A percentile compares a stretch with the other conserved stretches of the same genome.
phyloP scores from a whole-genome alignment of 768 basidiomycete species.

The Mycena vulgaris region DNA sequence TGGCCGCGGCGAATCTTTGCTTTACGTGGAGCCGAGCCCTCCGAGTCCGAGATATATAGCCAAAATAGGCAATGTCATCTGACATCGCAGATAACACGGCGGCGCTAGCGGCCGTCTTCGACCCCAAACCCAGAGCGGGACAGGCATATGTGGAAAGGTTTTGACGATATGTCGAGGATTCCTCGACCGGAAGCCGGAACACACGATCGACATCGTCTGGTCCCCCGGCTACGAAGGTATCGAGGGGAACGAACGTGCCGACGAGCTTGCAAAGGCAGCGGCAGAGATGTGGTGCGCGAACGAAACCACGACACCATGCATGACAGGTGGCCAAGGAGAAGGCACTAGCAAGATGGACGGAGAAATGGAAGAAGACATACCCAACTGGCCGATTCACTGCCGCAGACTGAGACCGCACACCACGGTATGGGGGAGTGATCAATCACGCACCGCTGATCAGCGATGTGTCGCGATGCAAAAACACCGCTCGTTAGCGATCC shows the following conservation, averaged over 20 bases:
- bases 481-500: too few relatives aligned
- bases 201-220: slow-evolving; percentile 32
- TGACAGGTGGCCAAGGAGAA: slow-evolving; percentile 21
- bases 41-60: not conserved
- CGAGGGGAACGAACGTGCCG: slow-evolving; percentile 29
- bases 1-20: not conserved
- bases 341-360: slow-evolving; percentile 10
- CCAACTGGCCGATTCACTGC: not conserved
- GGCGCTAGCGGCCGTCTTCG: slow-evolving; percentile 4
- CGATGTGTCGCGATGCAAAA: too few relatives aligned
- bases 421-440: too few relatives aligned
- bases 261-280: slow-evolving; percentile 28
- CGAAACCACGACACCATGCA: slow-evolving; percentile 19
- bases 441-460: too few relatives aligned
- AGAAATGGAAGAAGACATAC: slow-evolving; percentile 19
- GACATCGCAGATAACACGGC: slow-evolving; percentile 13
- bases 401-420: not conserved
- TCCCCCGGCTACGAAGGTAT: slow-evolving; percentile 34
- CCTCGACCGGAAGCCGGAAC: slow-evolving; percentile 7
- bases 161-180: not conserved
- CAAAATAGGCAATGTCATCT: slow-evolving; percentile 9
- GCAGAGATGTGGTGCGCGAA: slow-evolving; percentile 23
- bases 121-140: slow-evolving; percentile 11
- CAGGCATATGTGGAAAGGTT: slow-evolving; percentile 16
- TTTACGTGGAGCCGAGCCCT: slow-evolving; percentile 13